Evolutionary conservation across 1,284 basidiomycete genomes (phyloP), one percentile per base, ranked within the genome.

Genomic region (Marasmius oreades): DNA sequence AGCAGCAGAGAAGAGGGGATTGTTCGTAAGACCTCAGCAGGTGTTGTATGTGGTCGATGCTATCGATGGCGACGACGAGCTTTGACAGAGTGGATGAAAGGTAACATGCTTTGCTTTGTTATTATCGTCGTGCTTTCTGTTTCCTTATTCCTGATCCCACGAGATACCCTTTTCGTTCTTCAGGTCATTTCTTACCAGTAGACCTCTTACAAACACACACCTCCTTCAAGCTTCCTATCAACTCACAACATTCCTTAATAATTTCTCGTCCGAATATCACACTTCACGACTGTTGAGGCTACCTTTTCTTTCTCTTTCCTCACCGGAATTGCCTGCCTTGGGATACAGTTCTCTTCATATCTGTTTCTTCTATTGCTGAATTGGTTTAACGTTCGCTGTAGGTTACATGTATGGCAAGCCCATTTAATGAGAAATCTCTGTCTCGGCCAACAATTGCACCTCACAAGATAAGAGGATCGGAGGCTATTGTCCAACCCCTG

Each of bases 21-120:
- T 92, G 42, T 92, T 92, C 66, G 89, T 92, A 39, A 72, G 89
- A 55, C 89, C 89, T 8, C 86, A 89, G 70, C 88, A 92, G 67
- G 89, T 92, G 53, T 72, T 92, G 51, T 91, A 92, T 66, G 89
- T 92, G 22, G 82, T 92, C 34, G 88, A 91, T 66, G 90, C 90
- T 50, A 73, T 79, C 52, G 78, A 76, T 26, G 57, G 46, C 45
- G 59, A 56, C 18, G 76, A 78, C 68, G 37, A 39, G 16, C 57
- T 77, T 52, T 78, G 64, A 72, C 18, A 28, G 11, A 16, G 20
- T 5, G 5, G 33, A 52, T 23, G 7, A n/a, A 47, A 53, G 16
- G 16, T 16, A 39, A 14, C 37, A 39, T 14, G 14, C 4, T 6
- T 39, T 39, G 37, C 37, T 39, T 39, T 39, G 16, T 39, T 16